A percentile compares a stretch with the other conserved stretches of the same genome.
Evolutionary conservation across 225 moss, liverwort and hornwort genomes (phyloP).

Genomic region (Straminergon stramineum): DNA sequence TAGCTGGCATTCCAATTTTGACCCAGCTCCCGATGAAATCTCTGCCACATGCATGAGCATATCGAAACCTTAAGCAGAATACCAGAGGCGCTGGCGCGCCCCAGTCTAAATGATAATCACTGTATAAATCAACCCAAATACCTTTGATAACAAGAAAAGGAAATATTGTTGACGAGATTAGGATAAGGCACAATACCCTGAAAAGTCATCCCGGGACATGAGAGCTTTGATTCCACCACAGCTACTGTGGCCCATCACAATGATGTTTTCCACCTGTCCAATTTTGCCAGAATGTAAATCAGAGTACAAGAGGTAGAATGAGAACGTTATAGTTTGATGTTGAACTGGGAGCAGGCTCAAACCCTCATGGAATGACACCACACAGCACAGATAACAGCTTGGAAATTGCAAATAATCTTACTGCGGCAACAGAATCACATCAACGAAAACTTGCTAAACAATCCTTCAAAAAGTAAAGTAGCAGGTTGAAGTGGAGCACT

Average conservation of each 20-base stretch:
- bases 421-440: not conserved
- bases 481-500: conserved; percentile 34
- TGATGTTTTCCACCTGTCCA: conserved; percentile 65
- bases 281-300: not conserved
- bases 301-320: not conserved
- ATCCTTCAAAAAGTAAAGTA: not conserved
- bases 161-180: not conserved
- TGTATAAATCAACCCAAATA: not conserved
- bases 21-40: conserved; percentile 77
- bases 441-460: not conserved
- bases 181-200: not conserved
- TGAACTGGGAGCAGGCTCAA: not conserved
- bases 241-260: conserved; percentile 75
- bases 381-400: not conserved
- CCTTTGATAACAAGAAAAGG: not conserved
- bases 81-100: not conserved
- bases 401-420: not conserved
- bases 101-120: not conserved
- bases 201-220: conserved; percentile 50
- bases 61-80: not conserved
- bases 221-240: conserved; percentile 79
- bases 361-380: not conserved
- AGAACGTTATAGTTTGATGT: not conserved
- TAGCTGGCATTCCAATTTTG: conserved; percentile 51
- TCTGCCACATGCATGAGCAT: conserved; percentile 14